phyloP scores from a whole-genome alignment of 1,284 basidiomycete genomes.

The Malassezia japonica region DNA sequence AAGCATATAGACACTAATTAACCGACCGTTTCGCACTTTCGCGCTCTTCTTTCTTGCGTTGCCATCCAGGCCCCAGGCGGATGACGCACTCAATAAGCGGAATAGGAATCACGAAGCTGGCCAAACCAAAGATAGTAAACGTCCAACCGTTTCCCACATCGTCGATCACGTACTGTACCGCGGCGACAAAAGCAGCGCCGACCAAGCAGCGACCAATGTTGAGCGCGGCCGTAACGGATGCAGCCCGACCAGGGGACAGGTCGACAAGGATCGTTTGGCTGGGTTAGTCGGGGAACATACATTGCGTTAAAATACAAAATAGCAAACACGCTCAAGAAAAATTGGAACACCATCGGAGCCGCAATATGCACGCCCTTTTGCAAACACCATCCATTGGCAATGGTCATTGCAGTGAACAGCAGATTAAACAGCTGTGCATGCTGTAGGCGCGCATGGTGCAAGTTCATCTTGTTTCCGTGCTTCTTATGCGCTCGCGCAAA shows the following conservation, averaged over 20 bases:
- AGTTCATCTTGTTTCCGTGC: conserved; percentile 5
- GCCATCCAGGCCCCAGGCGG: background rate
- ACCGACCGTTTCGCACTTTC: background rate
- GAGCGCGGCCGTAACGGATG: conserved; percentile 15
- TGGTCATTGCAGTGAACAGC: background rate
- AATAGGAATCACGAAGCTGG: background rate
- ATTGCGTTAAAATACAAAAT: conserved; percentile 11
- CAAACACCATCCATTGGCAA: conserved; percentile 12
- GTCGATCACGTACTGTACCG: conserved; percentile 12
- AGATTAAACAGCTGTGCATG: background rate
- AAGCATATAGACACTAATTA: background rate
- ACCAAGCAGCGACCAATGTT: conserved; percentile 15
- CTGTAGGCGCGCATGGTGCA: conserved; percentile 7
- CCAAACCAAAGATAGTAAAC: conserved; percentile 2
- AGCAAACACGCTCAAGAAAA: conserved; percentile 2
- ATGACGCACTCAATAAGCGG: background rate
- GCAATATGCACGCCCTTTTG: conserved; percentile 2
- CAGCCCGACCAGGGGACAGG: conserved; percentile 4
- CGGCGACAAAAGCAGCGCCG: conserved; percentile 10
- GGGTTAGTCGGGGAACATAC: background rate
- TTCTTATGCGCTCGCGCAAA: background rate
- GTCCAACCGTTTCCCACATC: conserved; percentile 15
- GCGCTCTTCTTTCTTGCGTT: background rate
- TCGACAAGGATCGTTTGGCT: conserved; percentile 17
- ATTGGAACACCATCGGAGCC: conserved; percentile 14